A percentile compares a stretch with the other conserved stretches of the same genome.
Evolutionary conservation across 2,329 filamentous ascomycete species (phyloP).

Genomic region (Diaporthe nobilis): DNA sequence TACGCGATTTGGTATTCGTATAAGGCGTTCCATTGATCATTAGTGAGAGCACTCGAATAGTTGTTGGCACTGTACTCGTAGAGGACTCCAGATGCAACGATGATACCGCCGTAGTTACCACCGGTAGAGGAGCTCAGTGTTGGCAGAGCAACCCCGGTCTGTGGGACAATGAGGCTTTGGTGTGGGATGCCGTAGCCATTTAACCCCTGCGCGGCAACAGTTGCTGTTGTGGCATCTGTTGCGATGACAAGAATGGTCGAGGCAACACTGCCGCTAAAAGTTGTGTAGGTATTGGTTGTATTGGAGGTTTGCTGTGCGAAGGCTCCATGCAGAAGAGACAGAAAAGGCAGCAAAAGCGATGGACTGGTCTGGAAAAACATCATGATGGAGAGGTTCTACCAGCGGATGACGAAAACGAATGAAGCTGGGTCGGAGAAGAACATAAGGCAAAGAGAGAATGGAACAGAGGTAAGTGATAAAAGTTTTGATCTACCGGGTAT

Average conservation of each 20-base stretch:
- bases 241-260: constrained; percentile 26
- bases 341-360: constrained; percentile 12
- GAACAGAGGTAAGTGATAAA: not conserved
- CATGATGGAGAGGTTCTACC: not conserved
- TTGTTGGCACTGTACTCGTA: constrained; percentile 27
- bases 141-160: constrained; percentile 10
- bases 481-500: not conserved
- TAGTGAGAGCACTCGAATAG: constrained; percentile 18
- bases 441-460: not conserved
- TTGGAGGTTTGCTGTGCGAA: not conserved
- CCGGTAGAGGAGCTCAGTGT: constrained; percentile 16
- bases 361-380: not conserved
- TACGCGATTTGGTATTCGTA: constrained; percentile 23
- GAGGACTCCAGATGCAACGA: not conserved
- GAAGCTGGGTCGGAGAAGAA: constrained; percentile 16
- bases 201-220: constrained; percentile 21
- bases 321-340: not conserved
- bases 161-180: constrained; percentile 22
- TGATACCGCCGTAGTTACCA: constrained; percentile 26
- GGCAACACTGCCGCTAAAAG: constrained; percentile 21
- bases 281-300: not conserved
- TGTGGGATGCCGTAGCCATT: constrained; percentile 27
- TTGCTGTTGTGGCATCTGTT: constrained; percentile 3
- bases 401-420: not conserved
- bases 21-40: constrained; percentile 14